Evolutionary conservation across 257 asterid genomes (phyloP), one percentile per base, ranked within the genome.

Genomic region (Rhazya stricta): DNA sequence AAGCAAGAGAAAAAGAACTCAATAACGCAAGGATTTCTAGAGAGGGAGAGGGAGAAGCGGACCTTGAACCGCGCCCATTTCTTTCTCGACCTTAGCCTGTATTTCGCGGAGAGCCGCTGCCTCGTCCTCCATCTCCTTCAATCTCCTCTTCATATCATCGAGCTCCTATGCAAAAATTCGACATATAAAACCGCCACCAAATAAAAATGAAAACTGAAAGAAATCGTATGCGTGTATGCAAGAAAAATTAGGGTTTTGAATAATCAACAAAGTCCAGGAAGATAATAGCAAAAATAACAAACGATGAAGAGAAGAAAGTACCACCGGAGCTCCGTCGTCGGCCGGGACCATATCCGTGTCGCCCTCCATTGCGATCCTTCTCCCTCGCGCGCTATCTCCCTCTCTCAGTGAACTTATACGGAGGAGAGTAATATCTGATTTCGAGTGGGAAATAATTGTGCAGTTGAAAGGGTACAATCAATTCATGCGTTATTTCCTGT

Each of bases 111-210:
- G 95, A 73, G 95, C 91, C 12, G 95, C 86, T 58, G 95, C 88
- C 76, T 91, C 97, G 18, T 89, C 95, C 83, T 89, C 95, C 91
- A 89, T 91, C 80, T 91, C 97, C 86, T 91, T 91, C 79, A 91
- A 74, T 69, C 97, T 85, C 88, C 89, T 89, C 86, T 89, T 91
- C 91, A 91, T 88, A 77, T 84, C 95, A 76, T 85, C 89, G 78
- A 91, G 80, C 86, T 85, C 97, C 96, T 90, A 72, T 29, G 74
- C n/a, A 66, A 5, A 67, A 34, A 58, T 19, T 75, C 73, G 23
- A 76, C 61, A 51, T 15, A 41, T 39, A 77, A 42, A 9, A 36
- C 57, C 46, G 30, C 6, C 42, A 32, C 6, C 37, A 27, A 68
- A 53, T 23, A 51, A 19, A 9, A 57, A 27, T 5, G 6, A 57